Base-by-base conservation (phyloP, 2,329 filamentous ascomycete genomes). In the Aureobasidium leucospermi region DNA sequence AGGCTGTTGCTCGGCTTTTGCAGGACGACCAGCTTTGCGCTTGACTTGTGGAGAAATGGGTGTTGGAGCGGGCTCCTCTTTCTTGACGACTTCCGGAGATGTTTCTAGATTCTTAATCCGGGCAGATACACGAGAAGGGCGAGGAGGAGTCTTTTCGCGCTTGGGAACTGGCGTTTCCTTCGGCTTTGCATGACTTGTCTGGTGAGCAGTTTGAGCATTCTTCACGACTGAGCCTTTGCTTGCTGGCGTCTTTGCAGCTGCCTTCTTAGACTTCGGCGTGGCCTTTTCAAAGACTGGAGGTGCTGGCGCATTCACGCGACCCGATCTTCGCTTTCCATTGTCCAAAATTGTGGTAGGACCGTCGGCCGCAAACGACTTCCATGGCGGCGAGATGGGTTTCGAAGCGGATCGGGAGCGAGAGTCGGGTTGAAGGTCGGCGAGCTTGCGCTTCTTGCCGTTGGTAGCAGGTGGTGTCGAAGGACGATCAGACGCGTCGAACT, bases 331-430 rank as follows among this genome's bases (percentile, higher is more conserved):
- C 64, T 79, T 79, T 41, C 84, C 84, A 70, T 83, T 79, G 62
- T 81, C 78, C 47, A 88, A 82, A 70, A 95, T 92, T 0, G 89
- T 88, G 3, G 93, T 94, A 23, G 94, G 94, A 0, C 94, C 94
- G 31, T 96, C 89, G 42, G 88, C 90, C 61, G 82, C 82, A 63
- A 89, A 82, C 68, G 85, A 89, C 77, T 94, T 97, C 94, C 94
- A 99, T 23, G 94, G 94, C 65, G 94, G 94, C 41, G 64, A 61
- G 42, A 53, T 47, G 8, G 63, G 60, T 8, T 60, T 58, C 29
- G 63, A 63, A 23, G 53, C 42, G 16, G 72, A 70, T 56, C 70
- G 71, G 9, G 58, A 59, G 52, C 68, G 66, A 4, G 47, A 45
- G 49, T 67, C 67, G 15, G 51, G 45, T 7, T 69, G 68, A 58